Evolutionary conservation across 1,284 basidiomycete genomes (phyloP).

Genomic region (Trichosporon asahii): DNA sequence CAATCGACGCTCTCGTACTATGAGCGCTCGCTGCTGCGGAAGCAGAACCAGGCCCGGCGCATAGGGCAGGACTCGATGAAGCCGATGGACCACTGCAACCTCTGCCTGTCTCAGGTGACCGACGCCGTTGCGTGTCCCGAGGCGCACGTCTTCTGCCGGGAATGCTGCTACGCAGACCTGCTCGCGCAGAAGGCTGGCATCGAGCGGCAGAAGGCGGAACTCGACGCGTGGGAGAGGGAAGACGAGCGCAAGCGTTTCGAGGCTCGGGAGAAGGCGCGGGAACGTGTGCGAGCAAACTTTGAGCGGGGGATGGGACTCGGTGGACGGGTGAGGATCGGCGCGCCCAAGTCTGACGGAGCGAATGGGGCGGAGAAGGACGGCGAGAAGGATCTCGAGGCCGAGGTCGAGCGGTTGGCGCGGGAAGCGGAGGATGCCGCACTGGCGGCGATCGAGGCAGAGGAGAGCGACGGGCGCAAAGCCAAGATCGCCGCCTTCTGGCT

Average conservation of each 20-base stretch:
- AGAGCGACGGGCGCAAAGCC: slow-evolving; percentile 68
- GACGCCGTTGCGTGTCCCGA: slow-evolving; percentile 75
- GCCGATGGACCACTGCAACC: slow-evolving; percentile 76
- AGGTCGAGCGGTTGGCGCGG: slow-evolving; percentile 65
- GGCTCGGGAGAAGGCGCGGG: slow-evolving; percentile 68
- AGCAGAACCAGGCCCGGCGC: slow-evolving; percentile 58
- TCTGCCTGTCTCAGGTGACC: slow-evolving; percentile 73
- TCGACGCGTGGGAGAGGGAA: slow-evolving; percentile 69
- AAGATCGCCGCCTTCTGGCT: slow-evolving; percentile 96
- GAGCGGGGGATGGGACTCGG: slow-evolving; percentile 67
- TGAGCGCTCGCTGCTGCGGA: slow-evolving; percentile 47
- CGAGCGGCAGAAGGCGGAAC: slow-evolving; percentile 71
- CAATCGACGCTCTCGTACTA: slow-evolving; percentile 50
- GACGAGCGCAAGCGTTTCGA: slow-evolving; percentile 67
- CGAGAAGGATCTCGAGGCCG: slow-evolving; percentile 60
- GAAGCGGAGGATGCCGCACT: slow-evolving; percentile 83
- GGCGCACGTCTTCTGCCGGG: slow-evolving; percentile 83
- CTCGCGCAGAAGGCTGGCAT: slow-evolving; percentile 79
- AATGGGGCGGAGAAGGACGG: not conserved
- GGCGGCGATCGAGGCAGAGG: slow-evolving; percentile 74
- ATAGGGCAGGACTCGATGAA: slow-evolving; percentile 87
- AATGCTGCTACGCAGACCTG: slow-evolving; percentile 59
- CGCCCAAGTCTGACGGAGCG: not conserved
- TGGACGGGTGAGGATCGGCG: not conserved
- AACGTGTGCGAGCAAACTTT: slow-evolving; percentile 78